A percentile compares a stretch with the other conserved stretches of the same genome.
phyloP scores from a whole-genome alignment of 371 early-diverging fungal species.

The Mucor mucedo region DNA sequence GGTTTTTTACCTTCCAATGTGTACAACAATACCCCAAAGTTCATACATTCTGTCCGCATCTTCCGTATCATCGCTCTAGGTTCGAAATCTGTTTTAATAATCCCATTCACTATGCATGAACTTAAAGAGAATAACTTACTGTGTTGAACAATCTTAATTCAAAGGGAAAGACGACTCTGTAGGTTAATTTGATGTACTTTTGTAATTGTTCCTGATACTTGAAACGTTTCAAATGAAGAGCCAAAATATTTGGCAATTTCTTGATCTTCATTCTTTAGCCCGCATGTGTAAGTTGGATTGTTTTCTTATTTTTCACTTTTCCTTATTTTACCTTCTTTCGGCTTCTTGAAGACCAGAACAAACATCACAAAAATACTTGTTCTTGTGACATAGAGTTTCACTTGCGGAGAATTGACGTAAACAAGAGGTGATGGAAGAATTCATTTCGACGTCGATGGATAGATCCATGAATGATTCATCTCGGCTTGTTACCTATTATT shows the following conservation, averaged over 20 bases:
- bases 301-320: background rate
- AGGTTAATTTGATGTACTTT: slow-evolving; percentile 91
- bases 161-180: slow-evolving; percentile 92
- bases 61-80: slow-evolving; percentile 81
- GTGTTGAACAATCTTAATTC: slow-evolving; percentile 94
- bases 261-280: slow-evolving; percentile 89
- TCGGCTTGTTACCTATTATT: slow-evolving; percentile 79
- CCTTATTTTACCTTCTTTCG: slow-evolving; percentile 72
- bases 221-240: slow-evolving; percentile 95
- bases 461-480: slow-evolving; percentile 96
- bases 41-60: slow-evolving; percentile 86
- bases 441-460: slow-evolving; percentile 94
- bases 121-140: slow-evolving; percentile 41
- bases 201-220: slow-evolving; percentile 94
- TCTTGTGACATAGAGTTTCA: slow-evolving; percentile 91
- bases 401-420: slow-evolving; percentile 92
- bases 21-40: slow-evolving; percentile 90
- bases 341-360: slow-evolving; percentile 96
- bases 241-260: slow-evolving; percentile 90
- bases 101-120: too few relatives aligned
- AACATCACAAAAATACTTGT: slow-evolving; percentile 96
- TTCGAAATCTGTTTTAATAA: background rate
- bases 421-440: slow-evolving; percentile 92
- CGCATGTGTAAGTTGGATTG: background rate
- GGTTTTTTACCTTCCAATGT: slow-evolving; percentile 79